Evolutionary conservation across 2,329 filamentous ascomycete species (phyloP).

Genomic region (Didymella exigua): DNA sequence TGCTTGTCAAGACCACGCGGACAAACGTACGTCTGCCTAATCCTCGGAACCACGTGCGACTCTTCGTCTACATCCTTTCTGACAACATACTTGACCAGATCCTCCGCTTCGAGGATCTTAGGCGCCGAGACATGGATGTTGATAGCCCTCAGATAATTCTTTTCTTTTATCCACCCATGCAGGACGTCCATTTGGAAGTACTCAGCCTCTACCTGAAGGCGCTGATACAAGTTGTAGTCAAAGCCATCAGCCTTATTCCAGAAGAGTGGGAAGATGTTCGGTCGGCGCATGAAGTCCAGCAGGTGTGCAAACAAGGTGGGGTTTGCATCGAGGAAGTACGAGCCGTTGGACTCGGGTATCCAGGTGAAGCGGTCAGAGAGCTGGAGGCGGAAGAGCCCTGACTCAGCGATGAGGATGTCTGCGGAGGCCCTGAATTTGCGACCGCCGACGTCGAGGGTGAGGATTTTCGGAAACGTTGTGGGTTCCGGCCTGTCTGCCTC

Average conservation of each 20-base stretch:
- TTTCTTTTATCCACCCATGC: slow-evolving; percentile 37
- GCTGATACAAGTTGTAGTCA: slow-evolving; percentile 44
- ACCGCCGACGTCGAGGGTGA: slow-evolving; percentile 27
- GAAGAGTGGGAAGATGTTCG: slow-evolving; percentile 38
- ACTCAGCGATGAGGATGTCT: slow-evolving; percentile 14
- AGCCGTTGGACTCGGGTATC: slow-evolving; percentile 29
- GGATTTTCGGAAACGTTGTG: slow-evolving; percentile 7
- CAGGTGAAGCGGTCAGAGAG: slow-evolving; percentile 11
- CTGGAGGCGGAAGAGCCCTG: slow-evolving; percentile 14
- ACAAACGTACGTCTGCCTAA: slow-evolving; percentile 19
- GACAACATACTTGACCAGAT: no score
- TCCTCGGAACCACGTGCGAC: not conserved
- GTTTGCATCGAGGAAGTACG: slow-evolving; percentile 50
- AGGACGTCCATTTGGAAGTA: slow-evolving; percentile 44
- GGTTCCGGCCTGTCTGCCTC: no score
- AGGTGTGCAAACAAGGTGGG: slow-evolving; percentile 40
- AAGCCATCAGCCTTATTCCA: slow-evolving; percentile 38
- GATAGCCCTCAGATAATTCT: slow-evolving; percentile 32
- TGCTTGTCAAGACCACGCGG: slow-evolving; percentile 21
- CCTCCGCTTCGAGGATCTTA: no score
- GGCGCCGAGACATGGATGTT: slow-evolving; percentile 1
- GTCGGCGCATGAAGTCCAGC: slow-evolving; percentile 29
- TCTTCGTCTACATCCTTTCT: no score
- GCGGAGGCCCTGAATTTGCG: slow-evolving; percentile 16
- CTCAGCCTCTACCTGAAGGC: slow-evolving; percentile 41